phyloP scores from a whole-genome alignment of 495 filamentous ascomycete genomes.

The Hypoxylon subgilvum region DNA sequence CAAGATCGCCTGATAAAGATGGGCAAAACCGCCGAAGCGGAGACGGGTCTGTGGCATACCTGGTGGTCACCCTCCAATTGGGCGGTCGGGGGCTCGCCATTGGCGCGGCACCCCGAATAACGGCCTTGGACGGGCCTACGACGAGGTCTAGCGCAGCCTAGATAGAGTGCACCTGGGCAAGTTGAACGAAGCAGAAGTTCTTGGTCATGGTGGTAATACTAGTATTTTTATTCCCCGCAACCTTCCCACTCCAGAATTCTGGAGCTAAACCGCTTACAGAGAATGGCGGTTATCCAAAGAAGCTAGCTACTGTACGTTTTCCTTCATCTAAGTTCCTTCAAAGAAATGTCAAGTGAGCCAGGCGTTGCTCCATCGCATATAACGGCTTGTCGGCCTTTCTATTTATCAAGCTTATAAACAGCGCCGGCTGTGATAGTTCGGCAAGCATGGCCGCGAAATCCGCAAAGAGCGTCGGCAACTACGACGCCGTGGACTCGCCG shows the following conservation, averaged over 20 bases:
- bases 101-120: conserved; percentile 16
- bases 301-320: too few relatives aligned
- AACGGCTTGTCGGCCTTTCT: not conserved
- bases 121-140: conserved; percentile 4
- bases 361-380: too few relatives aligned
- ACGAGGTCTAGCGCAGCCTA: conserved; percentile 11
- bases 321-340: too few relatives aligned
- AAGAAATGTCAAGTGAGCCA: not conserved
- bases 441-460: conserved; percentile 12
- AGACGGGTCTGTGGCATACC: conserved; percentile 17
- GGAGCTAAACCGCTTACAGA: conserved; percentile 29
- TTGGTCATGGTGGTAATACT: too few relatives aligned
- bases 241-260: conserved; percentile 4
- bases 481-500: conserved; percentile 10
- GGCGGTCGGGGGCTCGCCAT: conserved; percentile 4
- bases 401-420: not conserved
- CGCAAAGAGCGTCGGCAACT: conserved; percentile 19
- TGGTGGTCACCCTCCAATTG: conserved; percentile 19
- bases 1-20: conserved; percentile 25
- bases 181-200: too few relatives aligned
- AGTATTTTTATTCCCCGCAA: conserved; percentile 40
- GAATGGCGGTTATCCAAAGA: too few relatives aligned
- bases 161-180: too few relatives aligned
- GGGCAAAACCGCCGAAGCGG: conserved; percentile 40
- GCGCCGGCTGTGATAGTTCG: not conserved